A percentile compares a stretch with the other conserved stretches of the same genome.
Evolutionary conservation across 768 basidiomycete genomes (phyloP).

Genomic region (Hemileccinum impolitum): DNA sequence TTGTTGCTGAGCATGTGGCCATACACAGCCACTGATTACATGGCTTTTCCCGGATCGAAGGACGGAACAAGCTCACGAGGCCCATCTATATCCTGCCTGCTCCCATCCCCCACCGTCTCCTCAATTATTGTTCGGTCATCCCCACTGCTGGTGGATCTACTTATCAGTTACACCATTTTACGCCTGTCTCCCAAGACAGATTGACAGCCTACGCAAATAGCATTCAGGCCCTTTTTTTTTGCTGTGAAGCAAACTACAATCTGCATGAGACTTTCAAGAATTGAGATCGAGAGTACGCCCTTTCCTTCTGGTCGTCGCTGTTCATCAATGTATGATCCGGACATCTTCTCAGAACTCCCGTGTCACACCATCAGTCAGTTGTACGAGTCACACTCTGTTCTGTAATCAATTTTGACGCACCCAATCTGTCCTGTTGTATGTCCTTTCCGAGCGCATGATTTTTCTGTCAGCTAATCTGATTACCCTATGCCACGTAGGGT

Average conservation of each 20-base stretch:
- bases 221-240: background rate
- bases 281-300: slow-evolving; percentile 4
- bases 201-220: background rate
- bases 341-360: slow-evolving; percentile 8
- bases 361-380: slow-evolving; percentile 5
- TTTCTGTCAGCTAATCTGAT: slow-evolving; percentile 5
- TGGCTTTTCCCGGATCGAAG: background rate
- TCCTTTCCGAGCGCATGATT: slow-evolving; percentile 1
- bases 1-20: background rate
- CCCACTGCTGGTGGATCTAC: slow-evolving; percentile 10
- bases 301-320: background rate
- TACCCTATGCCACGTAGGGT: slow-evolving; percentile 12
- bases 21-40: slow-evolving; percentile 24
- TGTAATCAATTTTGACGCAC: slow-evolving; percentile 6
- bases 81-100: slow-evolving; percentile 13
- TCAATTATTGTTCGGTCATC: slow-evolving; percentile 1
- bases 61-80: slow-evolving; percentile 4
- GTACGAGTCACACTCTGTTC: slow-evolving; percentile 16
- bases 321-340: slow-evolving; percentile 1
- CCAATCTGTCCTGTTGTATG: slow-evolving; percentile 14
- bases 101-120: slow-evolving; percentile 15
- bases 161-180: slow-evolving; percentile 5
- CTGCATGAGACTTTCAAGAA: background rate
- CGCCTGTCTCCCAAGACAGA: background rate
- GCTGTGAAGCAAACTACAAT: slow-evolving; percentile 4